Evolutionary conservation across 805 yeast genomes (phyloP).

Genomic region (Ogataea nitratoaversa): DNA sequence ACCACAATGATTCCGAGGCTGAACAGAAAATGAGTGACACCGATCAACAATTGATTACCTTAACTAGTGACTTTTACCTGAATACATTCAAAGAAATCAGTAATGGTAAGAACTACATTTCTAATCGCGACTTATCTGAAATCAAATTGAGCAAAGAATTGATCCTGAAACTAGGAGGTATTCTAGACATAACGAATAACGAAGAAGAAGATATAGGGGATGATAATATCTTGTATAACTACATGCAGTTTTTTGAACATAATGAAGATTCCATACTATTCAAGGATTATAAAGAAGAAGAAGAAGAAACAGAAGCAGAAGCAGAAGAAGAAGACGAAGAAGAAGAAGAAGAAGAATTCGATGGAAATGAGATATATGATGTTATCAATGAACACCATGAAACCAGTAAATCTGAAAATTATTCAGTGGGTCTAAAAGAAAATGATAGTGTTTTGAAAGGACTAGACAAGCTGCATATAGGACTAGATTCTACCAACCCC

Average conservation of each 20-base stretch:
- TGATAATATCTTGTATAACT: slow-evolving; percentile 5
- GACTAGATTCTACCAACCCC: too few species aligned
- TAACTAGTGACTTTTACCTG: slow-evolving; percentile 36
- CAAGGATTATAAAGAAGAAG: slow-evolving; percentile 3
- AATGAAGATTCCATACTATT: slow-evolving; percentile 8
- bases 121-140: slow-evolving; percentile 34
- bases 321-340: slow-evolving; percentile 1
- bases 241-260: slow-evolving; percentile 11
- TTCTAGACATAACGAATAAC: slow-evolving; percentile 10
- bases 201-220: neutral
- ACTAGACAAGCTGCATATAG: too few species aligned
- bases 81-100: slow-evolving; percentile 38
- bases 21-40: too few species aligned
- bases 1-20: slow-evolving; percentile 15
- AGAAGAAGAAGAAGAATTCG: too few species aligned
- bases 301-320: slow-evolving; percentile 1
- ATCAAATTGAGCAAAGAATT: slow-evolving; percentile 24
- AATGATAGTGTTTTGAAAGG: too few species aligned
- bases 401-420: too few species aligned
- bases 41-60: slow-evolving; percentile 34
- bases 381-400: too few species aligned
- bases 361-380: too few species aligned
- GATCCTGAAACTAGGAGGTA: slow-evolving; percentile 7
- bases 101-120: slow-evolving; percentile 35
- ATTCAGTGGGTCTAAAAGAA: too few species aligned